Conservation (phyloP, 805 yeast species). For the Wickerhamomyces canadensis region DNA sequence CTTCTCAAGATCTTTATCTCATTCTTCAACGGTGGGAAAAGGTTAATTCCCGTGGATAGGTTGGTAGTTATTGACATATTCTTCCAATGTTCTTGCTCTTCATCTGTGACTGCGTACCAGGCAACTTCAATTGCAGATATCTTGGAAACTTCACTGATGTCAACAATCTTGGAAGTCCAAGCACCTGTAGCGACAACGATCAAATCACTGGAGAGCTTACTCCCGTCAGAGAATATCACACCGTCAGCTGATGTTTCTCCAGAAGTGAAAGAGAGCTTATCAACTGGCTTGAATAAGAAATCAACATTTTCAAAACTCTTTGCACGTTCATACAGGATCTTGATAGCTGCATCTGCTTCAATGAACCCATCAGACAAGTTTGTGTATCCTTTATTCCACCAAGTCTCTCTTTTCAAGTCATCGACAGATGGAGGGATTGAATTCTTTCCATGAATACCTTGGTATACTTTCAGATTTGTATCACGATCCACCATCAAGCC, state of each 20-base stretch:
- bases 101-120: slow-evolving; percentile 10
- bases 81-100: slow-evolving; percentile 8
- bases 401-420: slow-evolving; percentile 1
- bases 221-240: slow-evolving; percentile 8
- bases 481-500: neutral
- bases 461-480: slow-evolving; percentile 1
- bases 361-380: slow-evolving; percentile 11
- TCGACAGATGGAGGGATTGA: neutral
- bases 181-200: slow-evolving; percentile 17
- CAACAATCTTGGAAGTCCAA: slow-evolving; percentile 14
- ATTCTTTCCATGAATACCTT: slow-evolving; percentile 2
- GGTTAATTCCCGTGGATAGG: slow-evolving; percentile 12
- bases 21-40: slow-evolving; percentile 14
- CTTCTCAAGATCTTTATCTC: slow-evolving; percentile 13
- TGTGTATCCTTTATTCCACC: slow-evolving; percentile 13
- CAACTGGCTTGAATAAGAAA: slow-evolving; percentile 9
- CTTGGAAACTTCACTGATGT: slow-evolving; percentile 7
- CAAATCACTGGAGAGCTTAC: slow-evolving; percentile 1
- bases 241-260: slow-evolving; percentile 6
- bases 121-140: slow-evolving; percentile 14
- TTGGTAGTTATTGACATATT: slow-evolving; percentile 14
- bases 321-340: slow-evolving; percentile 11
- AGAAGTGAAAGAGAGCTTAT: slow-evolving; percentile 3
- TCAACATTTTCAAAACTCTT: slow-evolving; percentile 5
- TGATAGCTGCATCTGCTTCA: slow-evolving; percentile 10